Conservation (phyloP, 1,284 basidiomycete genomes). For the Apiotrichum porosum region DNA sequence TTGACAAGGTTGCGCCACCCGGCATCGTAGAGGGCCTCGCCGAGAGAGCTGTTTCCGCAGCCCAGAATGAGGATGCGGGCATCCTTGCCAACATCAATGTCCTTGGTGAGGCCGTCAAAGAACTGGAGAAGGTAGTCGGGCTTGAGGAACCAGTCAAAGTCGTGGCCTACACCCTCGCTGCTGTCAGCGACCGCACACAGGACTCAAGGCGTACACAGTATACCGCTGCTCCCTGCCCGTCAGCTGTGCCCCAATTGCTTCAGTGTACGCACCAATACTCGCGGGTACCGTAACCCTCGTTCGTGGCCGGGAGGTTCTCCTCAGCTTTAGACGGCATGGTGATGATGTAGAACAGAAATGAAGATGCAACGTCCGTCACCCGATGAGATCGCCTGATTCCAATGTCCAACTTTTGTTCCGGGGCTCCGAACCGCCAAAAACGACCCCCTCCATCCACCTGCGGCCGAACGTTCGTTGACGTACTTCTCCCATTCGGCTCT, state of each 20-base stretch:
- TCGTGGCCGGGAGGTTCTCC: conserved; percentile 57
- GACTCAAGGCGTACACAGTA: conserved; percentile 31
- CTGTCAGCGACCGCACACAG: not conserved
- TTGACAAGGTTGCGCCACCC: conserved; percentile 81
- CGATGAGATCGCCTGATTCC: not conserved
- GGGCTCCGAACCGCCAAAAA: conserved; percentile 1
- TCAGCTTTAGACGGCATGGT: conserved; percentile 25
- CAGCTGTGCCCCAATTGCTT: conserved; percentile 30
- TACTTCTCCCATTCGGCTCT: not conserved
- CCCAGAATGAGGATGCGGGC: conserved; percentile 79
- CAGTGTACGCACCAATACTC: conserved; percentile 61
- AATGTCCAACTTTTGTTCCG: conserved; percentile 7
- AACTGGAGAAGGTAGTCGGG: conserved; percentile 45
- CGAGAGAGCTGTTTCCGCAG: conserved; percentile 77
- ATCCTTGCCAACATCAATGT: conserved; percentile 49
- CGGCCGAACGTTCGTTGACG: conserved; percentile 1
- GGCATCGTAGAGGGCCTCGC: conserved; percentile 71
- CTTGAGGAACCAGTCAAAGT: conserved; percentile 65
- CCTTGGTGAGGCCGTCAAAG: conserved; percentile 31
- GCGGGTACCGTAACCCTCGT: conserved; percentile 68
- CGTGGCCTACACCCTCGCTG: conserved; percentile 55
- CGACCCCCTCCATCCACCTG: conserved; percentile 1
- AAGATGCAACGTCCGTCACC: not conserved
- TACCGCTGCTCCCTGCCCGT: conserved; percentile 61
- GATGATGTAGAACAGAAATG: not conserved